These are phyloP conservation scores for Malus hybrid DNA, from an alignment of 331 rosid species.

Conservation along the genomic window DNA sequence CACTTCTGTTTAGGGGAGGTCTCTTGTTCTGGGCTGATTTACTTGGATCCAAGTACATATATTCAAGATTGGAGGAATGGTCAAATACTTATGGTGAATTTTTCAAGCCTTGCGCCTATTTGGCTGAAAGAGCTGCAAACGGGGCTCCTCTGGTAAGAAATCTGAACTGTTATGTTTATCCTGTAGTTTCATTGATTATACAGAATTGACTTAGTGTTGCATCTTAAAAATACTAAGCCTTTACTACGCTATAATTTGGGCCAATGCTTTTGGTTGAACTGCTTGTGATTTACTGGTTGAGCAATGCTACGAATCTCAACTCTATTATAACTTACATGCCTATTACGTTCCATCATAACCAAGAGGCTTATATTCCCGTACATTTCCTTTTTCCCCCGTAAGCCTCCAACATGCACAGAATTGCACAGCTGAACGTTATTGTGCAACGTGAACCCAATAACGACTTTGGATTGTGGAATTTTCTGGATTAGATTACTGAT, in stretches of 20 bases:
- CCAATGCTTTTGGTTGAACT: no score
- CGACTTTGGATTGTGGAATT: not conserved
- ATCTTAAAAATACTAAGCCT: not conserved
- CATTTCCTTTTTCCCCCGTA: not conserved
- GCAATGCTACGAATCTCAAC: not conserved
- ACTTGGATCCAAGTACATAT: slow-evolving; percentile 83
- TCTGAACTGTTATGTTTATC: not conserved
- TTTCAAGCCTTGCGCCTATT: slow-evolving; percentile 81
- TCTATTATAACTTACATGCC: not conserved
- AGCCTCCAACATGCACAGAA: not conserved
- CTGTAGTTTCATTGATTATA: not conserved
- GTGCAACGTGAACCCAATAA: not conserved
- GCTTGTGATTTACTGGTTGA: not conserved
- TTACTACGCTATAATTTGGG: no score
- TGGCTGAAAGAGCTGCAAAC: slow-evolving; percentile 83
- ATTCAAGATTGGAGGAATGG: slow-evolving; percentile 77
- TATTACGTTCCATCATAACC: not conserved
- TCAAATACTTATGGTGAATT: slow-evolving; percentile 65
- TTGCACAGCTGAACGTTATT: not conserved
- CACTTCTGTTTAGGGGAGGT: slow-evolving; percentile 67
- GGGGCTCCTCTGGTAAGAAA: slow-evolving; percentile 73
- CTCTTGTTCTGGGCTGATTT: slow-evolving; percentile 89
- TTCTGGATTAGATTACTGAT: not conserved
- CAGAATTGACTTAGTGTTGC: not conserved
- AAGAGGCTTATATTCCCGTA: not conserved